Evolutionary conservation across 1,139 yeast species (phyloP).

Genomic region (Scheffersomyces illinoinensis): DNA sequence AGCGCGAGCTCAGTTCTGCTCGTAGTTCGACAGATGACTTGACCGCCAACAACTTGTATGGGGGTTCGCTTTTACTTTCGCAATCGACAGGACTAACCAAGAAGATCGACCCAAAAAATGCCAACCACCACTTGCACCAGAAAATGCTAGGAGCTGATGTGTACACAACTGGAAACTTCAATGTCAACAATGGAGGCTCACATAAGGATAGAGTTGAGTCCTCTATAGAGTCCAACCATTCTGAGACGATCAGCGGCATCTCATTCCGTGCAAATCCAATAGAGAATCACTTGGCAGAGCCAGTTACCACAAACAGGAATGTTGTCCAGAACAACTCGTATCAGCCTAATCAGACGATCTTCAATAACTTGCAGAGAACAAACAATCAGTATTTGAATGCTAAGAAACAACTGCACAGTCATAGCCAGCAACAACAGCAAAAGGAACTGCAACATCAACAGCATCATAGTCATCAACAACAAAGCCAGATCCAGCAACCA

Average conservation of each 20-base stretch:
- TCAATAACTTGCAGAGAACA: slow-evolving; percentile 43
- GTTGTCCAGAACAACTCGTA: slow-evolving; percentile 39
- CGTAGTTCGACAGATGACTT: slow-evolving; percentile 33
- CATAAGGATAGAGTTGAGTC: slow-evolving; percentile 10
- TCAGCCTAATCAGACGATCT: slow-evolving; percentile 48
- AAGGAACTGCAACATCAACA: slow-evolving; percentile 8
- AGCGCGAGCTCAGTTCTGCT: slow-evolving; percentile 7
- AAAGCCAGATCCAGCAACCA: neutral
- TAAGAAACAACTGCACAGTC: slow-evolving; percentile 19
- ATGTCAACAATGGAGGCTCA: neutral
- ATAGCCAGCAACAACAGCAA: slow-evolving; percentile 8
- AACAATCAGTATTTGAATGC: slow-evolving; percentile 34
- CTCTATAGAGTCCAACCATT: slow-evolving; percentile 14
- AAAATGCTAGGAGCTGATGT: slow-evolving; percentile 10
- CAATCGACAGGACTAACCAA: slow-evolving; percentile 48
- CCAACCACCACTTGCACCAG: slow-evolving; percentile 10
- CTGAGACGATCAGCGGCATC: slow-evolving; percentile 33
- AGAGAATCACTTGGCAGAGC: slow-evolving; percentile 30
- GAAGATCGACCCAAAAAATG: slow-evolving; percentile 30
- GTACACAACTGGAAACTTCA: slow-evolving; percentile 4
- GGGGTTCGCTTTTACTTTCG: slow-evolving; percentile 45
- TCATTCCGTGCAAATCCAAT: slow-evolving; percentile 40
- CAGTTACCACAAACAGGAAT: slow-evolving; percentile 35
- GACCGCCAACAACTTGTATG: slow-evolving; percentile 35
- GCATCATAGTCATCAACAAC: neutral